These are phyloP conservation scores for Fusarium praegraminearum DNA, from an alignment of 2,329 filamentous ascomycete species.

Conservation along the genomic window DNA sequence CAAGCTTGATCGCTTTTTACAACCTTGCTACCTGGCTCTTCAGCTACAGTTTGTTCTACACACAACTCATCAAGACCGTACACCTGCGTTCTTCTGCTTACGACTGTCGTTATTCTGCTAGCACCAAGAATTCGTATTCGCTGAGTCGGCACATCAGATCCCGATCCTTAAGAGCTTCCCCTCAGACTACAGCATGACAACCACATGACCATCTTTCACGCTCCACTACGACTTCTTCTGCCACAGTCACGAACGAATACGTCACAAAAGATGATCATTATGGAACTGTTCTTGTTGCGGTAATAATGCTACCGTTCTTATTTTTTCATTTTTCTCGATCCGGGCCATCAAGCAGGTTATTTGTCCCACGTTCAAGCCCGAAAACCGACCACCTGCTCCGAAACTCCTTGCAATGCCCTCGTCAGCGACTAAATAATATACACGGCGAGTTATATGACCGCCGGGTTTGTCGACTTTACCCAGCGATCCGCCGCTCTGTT, in stretches of 20 bases:
- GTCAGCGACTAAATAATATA: constrained; percentile 47
- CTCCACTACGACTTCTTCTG: background rate
- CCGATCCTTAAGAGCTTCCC: constrained; percentile 28
- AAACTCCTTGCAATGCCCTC: constrained; percentile 55
- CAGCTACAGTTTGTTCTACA: constrained; percentile 7
- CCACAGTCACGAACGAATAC: background rate
- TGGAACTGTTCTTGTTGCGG: constrained; percentile 18
- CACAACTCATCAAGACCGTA: background rate
- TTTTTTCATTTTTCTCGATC: constrained; percentile 43
- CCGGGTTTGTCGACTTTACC: constrained; percentile 11
- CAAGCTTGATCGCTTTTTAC: constrained; percentile 35
- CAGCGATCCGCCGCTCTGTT: constrained; percentile 27
- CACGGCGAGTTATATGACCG: constrained; percentile 21
- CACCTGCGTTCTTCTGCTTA: background rate
- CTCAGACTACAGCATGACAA: constrained; percentile 30
- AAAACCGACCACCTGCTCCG: constrained; percentile 47
- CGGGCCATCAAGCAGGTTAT: constrained; percentile 43
- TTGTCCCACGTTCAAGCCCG: constrained; percentile 46
- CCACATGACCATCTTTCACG: constrained; percentile 31
- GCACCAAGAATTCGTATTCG: background rate
- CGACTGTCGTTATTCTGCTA: no score
- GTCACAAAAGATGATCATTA: constrained; percentile 8
- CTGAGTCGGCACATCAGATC: constrained; percentile 10
- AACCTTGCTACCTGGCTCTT: constrained; percentile 9
- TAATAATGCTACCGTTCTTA: constrained; percentile 35